phyloP scores from a whole-genome alignment of 345 rosid genomes.

The Ceriops zippeliana region DNA sequence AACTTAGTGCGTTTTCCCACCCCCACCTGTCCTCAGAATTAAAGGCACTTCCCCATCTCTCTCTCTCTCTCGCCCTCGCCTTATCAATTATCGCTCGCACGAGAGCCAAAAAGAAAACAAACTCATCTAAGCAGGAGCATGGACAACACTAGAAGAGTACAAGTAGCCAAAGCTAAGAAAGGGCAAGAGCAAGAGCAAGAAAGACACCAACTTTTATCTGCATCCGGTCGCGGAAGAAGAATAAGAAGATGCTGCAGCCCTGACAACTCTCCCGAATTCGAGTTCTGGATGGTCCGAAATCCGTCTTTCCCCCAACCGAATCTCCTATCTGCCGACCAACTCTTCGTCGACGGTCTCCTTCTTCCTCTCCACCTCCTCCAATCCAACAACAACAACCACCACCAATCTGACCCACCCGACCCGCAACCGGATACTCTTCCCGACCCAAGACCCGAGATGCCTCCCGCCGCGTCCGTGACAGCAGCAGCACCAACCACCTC shows the following conservation, averaged over 20 bases:
- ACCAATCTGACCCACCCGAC: slow-evolving; percentile 17
- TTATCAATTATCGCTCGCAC: no score
- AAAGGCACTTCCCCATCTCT: not conserved
- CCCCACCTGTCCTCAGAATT: not conserved
- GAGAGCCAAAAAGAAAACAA: not conserved
- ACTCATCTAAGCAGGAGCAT: not conserved
- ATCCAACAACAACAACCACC: slow-evolving; percentile 7
- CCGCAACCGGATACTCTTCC: not conserved
- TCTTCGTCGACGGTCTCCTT: slow-evolving; percentile 65
- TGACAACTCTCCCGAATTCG: slow-evolving; percentile 61
- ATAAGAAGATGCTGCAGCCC: slow-evolving; percentile 13
- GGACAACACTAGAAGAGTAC: slow-evolving; percentile 8
- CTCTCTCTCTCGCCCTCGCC: no score
- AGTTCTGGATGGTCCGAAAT: slow-evolving; percentile 63
- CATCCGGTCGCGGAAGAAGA: slow-evolving; percentile 14
- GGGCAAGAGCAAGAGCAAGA: not conserved
- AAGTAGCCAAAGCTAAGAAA: not conserved
- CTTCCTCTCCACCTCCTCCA: slow-evolving; percentile 53
- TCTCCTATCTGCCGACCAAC: slow-evolving; percentile 68
- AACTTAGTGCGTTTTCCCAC: not conserved
- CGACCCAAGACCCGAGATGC: slow-evolving; percentile 16
- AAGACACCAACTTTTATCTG: slow-evolving; percentile 6
- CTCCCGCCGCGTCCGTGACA: not conserved
- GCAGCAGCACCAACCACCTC: slow-evolving; percentile 8
- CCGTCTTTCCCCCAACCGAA: slow-evolving; percentile 44